These are phyloP conservation scores for Echinosophora koreensis DNA, from an alignment of 306 rosid species.

Conservation along the genomic window DNA sequence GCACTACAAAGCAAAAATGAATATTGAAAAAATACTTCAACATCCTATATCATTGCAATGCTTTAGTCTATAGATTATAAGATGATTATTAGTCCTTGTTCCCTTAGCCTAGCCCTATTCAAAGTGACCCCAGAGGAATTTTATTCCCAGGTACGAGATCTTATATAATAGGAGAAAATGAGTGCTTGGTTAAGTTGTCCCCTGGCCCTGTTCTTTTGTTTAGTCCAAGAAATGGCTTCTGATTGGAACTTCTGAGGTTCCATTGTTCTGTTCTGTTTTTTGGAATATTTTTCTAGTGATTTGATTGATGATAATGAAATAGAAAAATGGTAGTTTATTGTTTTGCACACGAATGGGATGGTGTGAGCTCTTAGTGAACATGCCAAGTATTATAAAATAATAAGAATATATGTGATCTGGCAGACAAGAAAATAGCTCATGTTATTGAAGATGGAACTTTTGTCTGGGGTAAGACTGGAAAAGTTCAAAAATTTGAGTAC, in stretches of 20 bases:
- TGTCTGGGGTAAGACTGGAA: conserved; percentile 43
- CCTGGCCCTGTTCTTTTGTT: conserved; percentile 37
- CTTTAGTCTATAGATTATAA: conserved; percentile 52
- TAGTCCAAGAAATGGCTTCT: conserved; percentile 44
- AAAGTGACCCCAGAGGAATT: conserved; percentile 31
- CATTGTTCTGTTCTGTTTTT: conserved; percentile 40
- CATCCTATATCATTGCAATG: conserved; percentile 70
- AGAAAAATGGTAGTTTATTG: conserved; percentile 6
- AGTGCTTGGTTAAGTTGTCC: conserved; percentile 54
- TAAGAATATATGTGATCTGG: conserved; percentile 46
- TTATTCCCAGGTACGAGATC: conserved; percentile 35
- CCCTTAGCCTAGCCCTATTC: conserved; percentile 51
- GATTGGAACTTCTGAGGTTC: conserved; percentile 58
- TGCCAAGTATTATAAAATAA: conserved; percentile 38
- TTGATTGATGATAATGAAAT: conserved; percentile 36
- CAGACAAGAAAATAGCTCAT: conserved; percentile 61
- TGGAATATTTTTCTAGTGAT: conserved; percentile 49
- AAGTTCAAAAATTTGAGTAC: conserved; percentile 15
- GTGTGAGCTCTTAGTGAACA: conserved; percentile 52
- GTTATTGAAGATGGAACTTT: conserved; percentile 54
- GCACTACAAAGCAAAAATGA: conserved; percentile 49
- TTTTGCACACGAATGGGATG: conserved; percentile 50
- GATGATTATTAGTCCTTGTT: conserved; percentile 44
- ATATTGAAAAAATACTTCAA: conserved; percentile 52
- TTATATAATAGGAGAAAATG: conserved; percentile 20